Conservation (phyloP, 1,284 basidiomycete genomes). For the Rhodotorula sp. region DNA sequence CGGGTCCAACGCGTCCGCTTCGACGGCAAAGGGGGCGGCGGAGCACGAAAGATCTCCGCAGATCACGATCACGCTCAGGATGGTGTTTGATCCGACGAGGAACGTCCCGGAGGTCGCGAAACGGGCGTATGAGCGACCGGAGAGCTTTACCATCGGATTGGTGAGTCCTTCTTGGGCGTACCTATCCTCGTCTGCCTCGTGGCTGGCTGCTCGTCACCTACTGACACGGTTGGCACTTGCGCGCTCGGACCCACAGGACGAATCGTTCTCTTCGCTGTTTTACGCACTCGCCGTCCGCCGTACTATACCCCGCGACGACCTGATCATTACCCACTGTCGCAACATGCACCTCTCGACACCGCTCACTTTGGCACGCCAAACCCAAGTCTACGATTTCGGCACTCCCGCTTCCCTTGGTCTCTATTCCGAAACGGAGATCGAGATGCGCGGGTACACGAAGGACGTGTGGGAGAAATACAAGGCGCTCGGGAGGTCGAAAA, state of each 20-base stretch:
- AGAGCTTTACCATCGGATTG: conserved; percentile 7
- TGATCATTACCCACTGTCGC: conserved; percentile 19
- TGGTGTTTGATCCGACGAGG: conserved; percentile 21
- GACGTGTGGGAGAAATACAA: conserved; percentile 16
- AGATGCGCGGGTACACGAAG: conserved; percentile 12
- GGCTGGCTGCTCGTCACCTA: neutral
- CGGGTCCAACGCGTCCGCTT: no score
- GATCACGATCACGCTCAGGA: conserved; percentile 14
- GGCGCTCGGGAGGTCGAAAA: neutral
- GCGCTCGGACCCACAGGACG: no score
- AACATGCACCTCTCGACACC: neutral
- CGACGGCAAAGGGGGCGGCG: no score
- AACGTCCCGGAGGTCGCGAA: conserved; percentile 4
- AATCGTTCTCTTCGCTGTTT: conserved; percentile 24
- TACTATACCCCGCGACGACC: neutral
- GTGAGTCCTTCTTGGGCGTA: conserved; percentile 6
- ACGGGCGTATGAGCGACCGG: conserved; percentile 14
- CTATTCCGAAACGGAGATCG: neutral
- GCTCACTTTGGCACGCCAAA: neutral
- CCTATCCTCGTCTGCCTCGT: neutral
- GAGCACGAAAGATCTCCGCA: neutral
- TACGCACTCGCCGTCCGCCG: conserved; percentile 12
- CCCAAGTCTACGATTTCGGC: conserved; percentile 27
- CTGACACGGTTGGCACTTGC: no score
- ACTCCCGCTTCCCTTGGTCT: conserved; percentile 21